A percentile compares a stretch with the other conserved stretches of the same genome.
These are phyloP conservation scores for Suillus subluteus DNA, from an alignment of 768 basidiomycete genomes.

Conservation along the genomic window DNA sequence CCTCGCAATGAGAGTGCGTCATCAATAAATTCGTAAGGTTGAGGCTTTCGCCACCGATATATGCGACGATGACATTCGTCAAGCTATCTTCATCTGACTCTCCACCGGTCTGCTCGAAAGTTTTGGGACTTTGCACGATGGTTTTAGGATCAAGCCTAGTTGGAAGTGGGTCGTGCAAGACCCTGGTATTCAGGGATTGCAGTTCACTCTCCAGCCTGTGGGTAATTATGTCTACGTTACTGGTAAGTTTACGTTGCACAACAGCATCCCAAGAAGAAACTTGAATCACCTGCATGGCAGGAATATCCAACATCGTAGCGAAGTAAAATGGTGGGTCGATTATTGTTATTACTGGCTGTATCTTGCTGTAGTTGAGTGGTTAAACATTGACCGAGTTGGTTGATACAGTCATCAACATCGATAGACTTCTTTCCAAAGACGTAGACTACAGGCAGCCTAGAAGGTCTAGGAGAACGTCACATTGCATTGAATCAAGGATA, in stretches of 20 bases:
- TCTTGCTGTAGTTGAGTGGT: constrained; percentile 14
- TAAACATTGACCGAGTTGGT: constrained; percentile 42
- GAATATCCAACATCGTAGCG: constrained; percentile 81
- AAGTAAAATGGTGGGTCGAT: constrained; percentile 49
- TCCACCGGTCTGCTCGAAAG: neutral
- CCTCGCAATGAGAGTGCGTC: constrained; percentile 70
- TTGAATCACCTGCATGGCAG: constrained; percentile 58
- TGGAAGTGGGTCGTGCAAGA: constrained; percentile 43
- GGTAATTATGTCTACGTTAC: neutral
- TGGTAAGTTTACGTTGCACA: neutral
- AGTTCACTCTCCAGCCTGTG: neutral
- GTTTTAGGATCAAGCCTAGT: constrained; percentile 26
- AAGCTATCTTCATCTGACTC: constrained; percentile 3
- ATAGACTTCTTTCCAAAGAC: constrained; percentile 81
- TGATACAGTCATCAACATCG: constrained; percentile 55
- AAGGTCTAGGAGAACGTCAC: constrained; percentile 57
- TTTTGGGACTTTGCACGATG: neutral
- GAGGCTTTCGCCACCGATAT: constrained; percentile 81
- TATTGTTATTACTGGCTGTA: neutral
- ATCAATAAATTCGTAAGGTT: constrained; percentile 85
- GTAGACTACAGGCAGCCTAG: constrained; percentile 87
- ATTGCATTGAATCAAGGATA: neutral
- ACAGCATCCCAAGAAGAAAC: neutral
- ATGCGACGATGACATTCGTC: constrained; percentile 40
- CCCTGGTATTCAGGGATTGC: constrained; percentile 15